Base-by-base conservation (phyloP, 768 basidiomycete species). In the Suillus hirtellus region DNA sequence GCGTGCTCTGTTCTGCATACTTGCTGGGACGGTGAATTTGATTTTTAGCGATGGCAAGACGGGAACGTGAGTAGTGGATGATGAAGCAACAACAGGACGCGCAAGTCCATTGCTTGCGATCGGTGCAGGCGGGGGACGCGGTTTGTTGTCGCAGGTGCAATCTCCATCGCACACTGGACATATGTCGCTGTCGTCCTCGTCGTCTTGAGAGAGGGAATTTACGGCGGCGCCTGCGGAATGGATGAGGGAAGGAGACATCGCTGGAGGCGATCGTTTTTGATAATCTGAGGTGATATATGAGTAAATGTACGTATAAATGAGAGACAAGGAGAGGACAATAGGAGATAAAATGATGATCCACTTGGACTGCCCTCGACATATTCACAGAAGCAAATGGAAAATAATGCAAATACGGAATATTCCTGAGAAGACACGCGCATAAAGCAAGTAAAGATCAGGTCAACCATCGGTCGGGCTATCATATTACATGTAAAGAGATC, bases 151-250 rank as follows among this genome's bases (percentile, higher is more conserved):
- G 82, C 92, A 93, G 37, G 89, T 93, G 81, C 92, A 94, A 72
- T 91, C 88, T 72, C 89, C 88, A 81, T 93, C 92, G 90, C 92
- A 94, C 67, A 93, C 90, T 9, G 91, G 92, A 76, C 92, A 94
- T 62, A 93, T 92, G 74, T 92, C 89, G 85, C 86, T 85, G 82
- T 91, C 89, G 72, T 93, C 92, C 76, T 90, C 88, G 79, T 87
- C 86, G 77, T 83, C 80, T 64, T 60, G 70, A 59, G 71, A 67
- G 67, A 69, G 65, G 68, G 46, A 69, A 69, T 70, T 78, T 76
- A 70, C 76, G 74, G 70, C 73, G 77, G 72, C 78, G 80, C 75
- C 84, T 80, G 82, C 78, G 81, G 86, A 88, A 87, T 86, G 79
- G 80, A 85, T 77, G 81, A 84, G 82, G 85, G 86, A 77, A 86